Evolutionary conservation across 208 protist genomes (phyloP), one percentile per base, ranked within the genome.

Genomic region (Crithidia bombi): DNA sequence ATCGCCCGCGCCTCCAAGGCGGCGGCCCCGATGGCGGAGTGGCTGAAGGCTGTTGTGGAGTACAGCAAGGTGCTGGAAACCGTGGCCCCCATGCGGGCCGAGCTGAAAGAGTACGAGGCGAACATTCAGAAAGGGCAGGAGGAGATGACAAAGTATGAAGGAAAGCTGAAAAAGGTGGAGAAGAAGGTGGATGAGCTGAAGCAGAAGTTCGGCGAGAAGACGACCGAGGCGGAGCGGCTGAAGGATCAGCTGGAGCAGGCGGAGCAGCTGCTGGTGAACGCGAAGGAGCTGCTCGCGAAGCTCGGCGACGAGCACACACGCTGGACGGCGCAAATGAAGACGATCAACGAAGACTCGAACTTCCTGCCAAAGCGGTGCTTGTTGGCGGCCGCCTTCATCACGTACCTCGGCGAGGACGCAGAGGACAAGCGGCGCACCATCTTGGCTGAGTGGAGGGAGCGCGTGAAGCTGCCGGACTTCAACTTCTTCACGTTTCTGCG

Each of bases 61-160:
- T 99, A 99, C 89, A 96, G 96, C 64, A 90, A 89, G 58, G 98
- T 99, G 33, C 82, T 99, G 0, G 82, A 99, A 69, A 93, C 94
- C 49, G 90, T 97, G 2, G 85, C 75, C 4, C 97, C 97, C 39
- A 94, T 98, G 83, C 76, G 92, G 28, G 75, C 76, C 41, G 91
- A 98, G 74, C 76, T 98, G 58, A 79, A 82, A 63, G 80, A 78
- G 74, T 90, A 95, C 67, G 82, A 96, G 79, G 73, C 72, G 10
- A 93, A 95, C 64, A 80, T 98, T 5, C 73, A 89, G 33, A 81
- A 87, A 46, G 82, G 96, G 0, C 81, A 97, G 76, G 84, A 87
- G n/a, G 89, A 97, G 59, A 95, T 97, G 76, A 64, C 76, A 36
- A 91, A 93, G 73, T 95, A 94, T 77, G 91, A 96, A 54, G 74